Evolutionary conservation across 2,329 filamentous ascomycete genomes (phyloP).

Genomic region (Neurospora sp.): DNA sequence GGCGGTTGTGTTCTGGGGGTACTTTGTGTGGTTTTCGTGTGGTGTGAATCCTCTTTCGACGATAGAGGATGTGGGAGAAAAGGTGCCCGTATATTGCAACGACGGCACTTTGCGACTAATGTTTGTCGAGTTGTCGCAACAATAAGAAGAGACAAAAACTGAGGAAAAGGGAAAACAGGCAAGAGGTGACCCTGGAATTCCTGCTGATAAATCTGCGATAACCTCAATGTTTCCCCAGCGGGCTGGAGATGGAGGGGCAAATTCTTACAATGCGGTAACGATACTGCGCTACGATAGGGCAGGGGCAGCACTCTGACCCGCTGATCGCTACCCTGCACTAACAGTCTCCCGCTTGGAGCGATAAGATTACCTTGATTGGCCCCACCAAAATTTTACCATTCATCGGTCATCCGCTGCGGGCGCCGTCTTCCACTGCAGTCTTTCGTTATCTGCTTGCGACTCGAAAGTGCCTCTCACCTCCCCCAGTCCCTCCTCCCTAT

Average conservation of each 20-base stretch:
- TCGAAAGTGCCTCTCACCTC: background rate
- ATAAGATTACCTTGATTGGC: slow-evolving; percentile 17
- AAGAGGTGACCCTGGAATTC: background rate
- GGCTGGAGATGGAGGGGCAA: slow-evolving; percentile 41
- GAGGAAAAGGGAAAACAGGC: background rate
- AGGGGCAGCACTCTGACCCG: background rate
- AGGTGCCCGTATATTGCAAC: slow-evolving; percentile 8
- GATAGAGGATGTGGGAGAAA: slow-evolving; percentile 4
- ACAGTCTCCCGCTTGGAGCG: slow-evolving; percentile 5
- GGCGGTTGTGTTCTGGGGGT: slow-evolving; percentile 11
- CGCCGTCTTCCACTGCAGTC: background rate
- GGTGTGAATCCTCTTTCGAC: slow-evolving; percentile 2
- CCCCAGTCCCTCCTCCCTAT: background rate
- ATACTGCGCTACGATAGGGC: slow-evolving; percentile 15
- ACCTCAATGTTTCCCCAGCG: background rate
- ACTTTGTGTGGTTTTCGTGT: background rate
- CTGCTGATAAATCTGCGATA: slow-evolving; percentile 18
- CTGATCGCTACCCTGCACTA: background rate
- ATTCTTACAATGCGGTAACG: slow-evolving; percentile 20
- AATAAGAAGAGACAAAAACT: background rate
- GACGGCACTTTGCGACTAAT: background rate
- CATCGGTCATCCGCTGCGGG: background rate
- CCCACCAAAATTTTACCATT: slow-evolving; percentile 19
- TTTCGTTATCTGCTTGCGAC: background rate
- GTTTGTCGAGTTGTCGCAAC: background rate